phyloP scores from a whole-genome alignment of 2,329 filamentous ascomycete species.

The Tricladium varicosporioides region DNA sequence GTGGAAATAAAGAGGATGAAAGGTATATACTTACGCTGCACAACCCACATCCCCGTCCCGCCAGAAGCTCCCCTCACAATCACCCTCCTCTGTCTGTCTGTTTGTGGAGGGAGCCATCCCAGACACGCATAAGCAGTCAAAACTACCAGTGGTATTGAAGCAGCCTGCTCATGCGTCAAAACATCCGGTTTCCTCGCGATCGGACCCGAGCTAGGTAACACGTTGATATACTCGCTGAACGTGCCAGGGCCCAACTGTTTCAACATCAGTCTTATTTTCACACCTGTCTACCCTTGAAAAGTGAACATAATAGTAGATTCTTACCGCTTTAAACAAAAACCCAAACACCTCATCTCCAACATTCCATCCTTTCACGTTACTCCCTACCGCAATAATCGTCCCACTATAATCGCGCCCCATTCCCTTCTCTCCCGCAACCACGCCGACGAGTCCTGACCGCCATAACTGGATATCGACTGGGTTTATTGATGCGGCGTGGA shows the following conservation, averaged over 20 bases:
- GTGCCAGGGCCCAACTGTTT: constrained; percentile 31
- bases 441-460: constrained; percentile 24
- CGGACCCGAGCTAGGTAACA: constrained; percentile 26
- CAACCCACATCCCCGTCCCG: constrained; percentile 29
- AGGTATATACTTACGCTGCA: constrained; percentile 23
- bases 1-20: neutral
- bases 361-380: constrained; percentile 32
- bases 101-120: constrained; percentile 26
- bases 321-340: constrained; percentile 29
- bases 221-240: constrained; percentile 29
- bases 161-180: constrained; percentile 42
- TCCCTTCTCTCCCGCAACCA: constrained; percentile 30
- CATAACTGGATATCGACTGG: constrained; percentile 32
- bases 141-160: constrained; percentile 43
- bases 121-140: constrained; percentile 39
- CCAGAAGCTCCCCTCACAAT: constrained; percentile 30
- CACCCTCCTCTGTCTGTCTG: constrained; percentile 20
- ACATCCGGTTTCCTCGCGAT: constrained; percentile 38
- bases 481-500: constrained; percentile 32
- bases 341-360: constrained; percentile 39
- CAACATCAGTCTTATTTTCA: neutral
- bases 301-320: neutral
- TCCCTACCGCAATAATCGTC: constrained; percentile 35
- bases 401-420: constrained; percentile 33
- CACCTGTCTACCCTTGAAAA: neutral